phyloP scores from a whole-genome alignment of 768 basidiomycete genomes.

The Cystofilobasidium bisporidii region DNA sequence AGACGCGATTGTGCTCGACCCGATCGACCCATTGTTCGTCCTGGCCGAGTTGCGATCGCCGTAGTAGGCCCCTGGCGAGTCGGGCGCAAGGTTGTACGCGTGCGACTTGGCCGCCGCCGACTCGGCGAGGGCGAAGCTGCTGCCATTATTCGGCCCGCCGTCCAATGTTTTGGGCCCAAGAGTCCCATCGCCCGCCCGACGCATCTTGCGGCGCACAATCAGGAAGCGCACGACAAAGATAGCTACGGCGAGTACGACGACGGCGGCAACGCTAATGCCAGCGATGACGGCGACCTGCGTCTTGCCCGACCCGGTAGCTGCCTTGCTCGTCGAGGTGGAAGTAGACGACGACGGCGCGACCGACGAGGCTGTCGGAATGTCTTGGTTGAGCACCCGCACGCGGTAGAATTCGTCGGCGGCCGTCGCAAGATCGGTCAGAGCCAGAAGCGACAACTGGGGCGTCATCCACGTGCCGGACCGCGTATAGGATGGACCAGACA shows the following conservation, averaged over 20 bases:
- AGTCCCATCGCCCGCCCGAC: not conserved
- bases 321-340: not conserved
- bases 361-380: slow-evolving; percentile 7
- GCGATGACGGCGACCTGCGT: slow-evolving; percentile 9
- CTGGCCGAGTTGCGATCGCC: not conserved
- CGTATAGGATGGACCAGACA: slow-evolving; percentile 23
- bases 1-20: slow-evolving; percentile 6
- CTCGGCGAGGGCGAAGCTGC: slow-evolving; percentile 3
- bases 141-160: not conserved
- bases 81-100: not conserved
- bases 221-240: slow-evolving; percentile 17
- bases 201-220: slow-evolving; percentile 8
- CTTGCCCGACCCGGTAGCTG: not conserved
- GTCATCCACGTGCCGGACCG: slow-evolving; percentile 14
- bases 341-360: not conserved
- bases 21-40: slow-evolving; percentile 3
- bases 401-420: slow-evolving; percentile 17
- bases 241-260: not conserved
- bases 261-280: slow-evolving; percentile 3
- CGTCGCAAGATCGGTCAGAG: slow-evolving; percentile 13
- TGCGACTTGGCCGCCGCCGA: not conserved
- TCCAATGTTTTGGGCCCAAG: not conserved
- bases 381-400: slow-evolving; percentile 14
- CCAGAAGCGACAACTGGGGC: slow-evolving; percentile 11
- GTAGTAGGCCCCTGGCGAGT: not conserved